Percentiles rank a stretch among this genome's conserved stretches.
These are phyloP conservation scores for Neostapfia colusana DNA, from an alignment of 176 grass and related monocot species.

Conservation along the genomic window DNA sequence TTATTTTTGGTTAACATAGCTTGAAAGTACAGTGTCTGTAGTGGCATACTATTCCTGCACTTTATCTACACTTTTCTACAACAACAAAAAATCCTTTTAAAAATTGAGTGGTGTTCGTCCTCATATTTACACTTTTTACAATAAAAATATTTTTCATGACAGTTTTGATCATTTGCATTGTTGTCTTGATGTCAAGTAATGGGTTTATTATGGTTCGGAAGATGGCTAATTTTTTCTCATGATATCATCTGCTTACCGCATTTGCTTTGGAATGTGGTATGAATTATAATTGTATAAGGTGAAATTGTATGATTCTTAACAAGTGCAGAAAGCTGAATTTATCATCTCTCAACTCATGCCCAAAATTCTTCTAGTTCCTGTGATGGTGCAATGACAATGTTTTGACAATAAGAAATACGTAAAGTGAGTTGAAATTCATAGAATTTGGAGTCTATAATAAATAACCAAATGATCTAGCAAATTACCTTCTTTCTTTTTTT, in stretches of 20 bases:
- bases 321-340: not conserved
- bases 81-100: too few relatives aligned
- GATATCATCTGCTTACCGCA: not conserved
- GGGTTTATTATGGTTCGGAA: conserved; percentile 7
- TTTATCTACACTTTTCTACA: too few relatives aligned
- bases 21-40: not conserved
- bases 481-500: not conserved
- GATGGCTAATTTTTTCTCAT: not conserved
- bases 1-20: not conserved
- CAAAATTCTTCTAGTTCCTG: not conserved
- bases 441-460: not conserved
- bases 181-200: too few relatives aligned
- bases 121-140: too few relatives aligned
- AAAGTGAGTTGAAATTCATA: not conserved
- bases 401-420: not conserved
- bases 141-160: too few relatives aligned
- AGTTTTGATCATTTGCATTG: too few relatives aligned
- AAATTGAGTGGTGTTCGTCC: too few relatives aligned
- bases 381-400: not conserved
- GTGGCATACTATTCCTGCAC: too few relatives aligned
- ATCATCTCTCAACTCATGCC: not conserved
- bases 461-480: not conserved
- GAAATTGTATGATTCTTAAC: not conserved
- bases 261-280: conserved; percentile 13
- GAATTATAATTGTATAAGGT: not conserved